phyloP scores from a whole-genome alignment of 345 rosid species.

The Aegle marmelos region DNA sequence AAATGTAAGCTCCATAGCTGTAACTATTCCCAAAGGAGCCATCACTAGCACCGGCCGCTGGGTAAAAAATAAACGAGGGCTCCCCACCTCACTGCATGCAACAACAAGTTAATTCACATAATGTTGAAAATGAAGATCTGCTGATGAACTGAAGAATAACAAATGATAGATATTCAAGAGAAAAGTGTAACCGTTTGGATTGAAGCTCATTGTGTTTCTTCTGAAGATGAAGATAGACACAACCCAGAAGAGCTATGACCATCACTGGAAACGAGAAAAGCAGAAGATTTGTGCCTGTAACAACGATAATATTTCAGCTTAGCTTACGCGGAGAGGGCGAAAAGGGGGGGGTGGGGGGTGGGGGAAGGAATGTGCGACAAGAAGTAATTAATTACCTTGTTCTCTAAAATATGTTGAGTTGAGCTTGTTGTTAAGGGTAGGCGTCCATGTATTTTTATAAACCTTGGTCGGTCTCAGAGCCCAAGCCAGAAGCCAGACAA shows the following conservation, averaged over 20 bases:
- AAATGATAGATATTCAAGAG: background rate
- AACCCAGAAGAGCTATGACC: conserved; percentile 54
- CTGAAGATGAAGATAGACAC: conserved; percentile 56
- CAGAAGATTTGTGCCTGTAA: conserved; percentile 57
- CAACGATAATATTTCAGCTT: background rate
- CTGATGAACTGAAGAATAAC: background rate
- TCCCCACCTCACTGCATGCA: background rate
- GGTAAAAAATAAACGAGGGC: conserved; percentile 1
- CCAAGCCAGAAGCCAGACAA: conserved; percentile 59
- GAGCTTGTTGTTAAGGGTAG: conserved; percentile 33
- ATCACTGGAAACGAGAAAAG: conserved; percentile 59
- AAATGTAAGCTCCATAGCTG: conserved; percentile 46
- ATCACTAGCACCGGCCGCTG: conserved; percentile 45
- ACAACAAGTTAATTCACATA: background rate
- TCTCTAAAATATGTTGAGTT: conserved; percentile 51
- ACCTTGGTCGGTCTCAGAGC: conserved; percentile 45
- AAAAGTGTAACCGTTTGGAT: conserved; percentile 28
- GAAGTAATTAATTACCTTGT: conserved; percentile 38
- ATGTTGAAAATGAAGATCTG: background rate
- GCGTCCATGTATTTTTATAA: conserved; percentile 39
- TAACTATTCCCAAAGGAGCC: conserved; percentile 62
- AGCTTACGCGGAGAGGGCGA: no score
- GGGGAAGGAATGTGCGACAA: no score
- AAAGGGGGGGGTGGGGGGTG: no score
- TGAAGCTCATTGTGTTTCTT: conserved; percentile 23